These are phyloP conservation scores for Capsaspora owczarzaki DNA, from an alignment of 78 protist genomes.

Conservation along the genomic window DNA sequence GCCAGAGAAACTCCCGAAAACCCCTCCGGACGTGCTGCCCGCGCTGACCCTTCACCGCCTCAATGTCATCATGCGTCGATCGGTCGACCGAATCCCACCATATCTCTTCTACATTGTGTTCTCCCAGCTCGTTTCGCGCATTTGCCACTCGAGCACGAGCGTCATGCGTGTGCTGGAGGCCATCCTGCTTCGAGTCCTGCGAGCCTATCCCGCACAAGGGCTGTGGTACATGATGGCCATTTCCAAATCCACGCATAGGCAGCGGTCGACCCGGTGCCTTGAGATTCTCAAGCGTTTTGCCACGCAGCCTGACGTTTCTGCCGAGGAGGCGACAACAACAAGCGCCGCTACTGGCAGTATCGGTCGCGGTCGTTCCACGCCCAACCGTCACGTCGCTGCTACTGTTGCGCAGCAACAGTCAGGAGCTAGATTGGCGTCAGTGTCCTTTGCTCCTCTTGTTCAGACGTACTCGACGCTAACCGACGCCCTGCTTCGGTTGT, in stretches of 20 bases:
- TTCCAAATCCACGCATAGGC: background rate
- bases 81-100: constrained; percentile 23
- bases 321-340: too few relatives aligned
- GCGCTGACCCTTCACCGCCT: background rate
- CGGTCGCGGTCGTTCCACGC: too few relatives aligned
- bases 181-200: constrained; percentile 27
- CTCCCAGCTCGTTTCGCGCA: constrained; percentile 69
- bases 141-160: constrained; percentile 29
- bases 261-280: background rate
- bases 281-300: background rate
- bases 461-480: constrained; percentile 1
- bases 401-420: too few relatives aligned
- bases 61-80: background rate
- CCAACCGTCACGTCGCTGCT: too few relatives aligned
- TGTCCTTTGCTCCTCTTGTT: background rate
- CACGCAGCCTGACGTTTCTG: background rate
- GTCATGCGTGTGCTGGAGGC: constrained; percentile 24
- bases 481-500: constrained; percentile 3
- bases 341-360: too few relatives aligned
- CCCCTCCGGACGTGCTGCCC: background rate
- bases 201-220: constrained; percentile 58
- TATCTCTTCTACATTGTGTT: constrained; percentile 49
- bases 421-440: too few relatives aligned
- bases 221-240: constrained; percentile 47
- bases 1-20: background rate